These are phyloP conservation scores for Coffea humblotiana DNA, from an alignment of 305 asterid species.

Conservation along the genomic window DNA sequence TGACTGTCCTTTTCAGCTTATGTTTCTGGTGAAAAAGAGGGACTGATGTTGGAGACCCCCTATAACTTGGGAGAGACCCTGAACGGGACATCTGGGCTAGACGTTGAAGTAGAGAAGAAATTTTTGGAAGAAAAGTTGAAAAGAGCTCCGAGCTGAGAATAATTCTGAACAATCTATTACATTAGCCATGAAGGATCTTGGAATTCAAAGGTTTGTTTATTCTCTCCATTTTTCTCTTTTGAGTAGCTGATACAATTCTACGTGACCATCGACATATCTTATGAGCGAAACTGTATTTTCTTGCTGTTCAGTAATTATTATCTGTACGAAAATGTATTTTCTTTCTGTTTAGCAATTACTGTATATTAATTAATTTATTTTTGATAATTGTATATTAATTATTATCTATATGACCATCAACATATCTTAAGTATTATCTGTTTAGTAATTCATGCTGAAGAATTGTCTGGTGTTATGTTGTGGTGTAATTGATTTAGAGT, in stretches of 20 bases:
- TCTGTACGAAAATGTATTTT: too few relatives aligned
- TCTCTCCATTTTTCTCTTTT: too few relatives aligned
- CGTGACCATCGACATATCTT: neutral
- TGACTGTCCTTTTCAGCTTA: conserved; percentile 42
- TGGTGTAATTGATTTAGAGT: too few relatives aligned
- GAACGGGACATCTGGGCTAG: conserved; percentile 58
- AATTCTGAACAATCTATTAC: conserved; percentile 35
- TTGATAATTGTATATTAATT: too few relatives aligned
- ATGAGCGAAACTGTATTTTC: too few relatives aligned
- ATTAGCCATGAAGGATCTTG: conserved; percentile 66
- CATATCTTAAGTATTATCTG: neutral
- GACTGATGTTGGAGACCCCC: conserved; percentile 57
- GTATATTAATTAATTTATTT: too few relatives aligned
- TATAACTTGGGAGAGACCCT: conserved; percentile 60
- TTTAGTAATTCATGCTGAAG: too few relatives aligned
- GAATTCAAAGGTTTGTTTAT: conserved; percentile 58
- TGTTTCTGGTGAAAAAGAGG: conserved; percentile 67
- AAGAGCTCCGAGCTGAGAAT: conserved; percentile 41
- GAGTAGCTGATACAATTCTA: neutral
- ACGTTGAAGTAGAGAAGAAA: conserved; percentile 54
- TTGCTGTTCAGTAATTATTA: too few relatives aligned
- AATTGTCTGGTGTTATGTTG: neutral
- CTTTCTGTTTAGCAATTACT: too few relatives aligned
- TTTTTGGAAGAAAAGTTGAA: conserved; percentile 44
- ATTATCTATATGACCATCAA: neutral